Base-by-base conservation (phyloP, 1,284 basidiomycete genomes). In the Ceratobasidium sp. region DNA sequence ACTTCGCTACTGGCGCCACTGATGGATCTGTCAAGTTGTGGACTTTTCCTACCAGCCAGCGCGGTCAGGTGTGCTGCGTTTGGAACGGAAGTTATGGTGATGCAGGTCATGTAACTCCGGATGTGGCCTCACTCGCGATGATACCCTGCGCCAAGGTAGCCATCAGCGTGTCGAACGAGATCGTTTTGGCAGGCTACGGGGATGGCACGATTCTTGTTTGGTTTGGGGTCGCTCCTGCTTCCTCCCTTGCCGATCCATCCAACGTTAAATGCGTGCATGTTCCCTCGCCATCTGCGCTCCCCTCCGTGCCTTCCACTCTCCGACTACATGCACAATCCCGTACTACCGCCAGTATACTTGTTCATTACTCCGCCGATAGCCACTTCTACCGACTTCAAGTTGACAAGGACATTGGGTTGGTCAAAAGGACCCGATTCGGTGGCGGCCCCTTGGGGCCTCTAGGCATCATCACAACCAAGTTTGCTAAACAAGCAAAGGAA, bases 21-120 rank as follows among this genome's bases (percentile, higher is more conserved):
- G 92, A 93, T 77, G 92, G 91, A 0, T 82, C 82, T 27, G 85
- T 92, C 76, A 93, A 92, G 79, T 76, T 94, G 0, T 94, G 92
- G 92, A 86, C 90, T 13, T 29, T 69, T 1, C 65, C 65, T 24
- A 46, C 37, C 3, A 69, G n/a, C 53, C 65, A 69, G 37, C 65
- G 65, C 29, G 65, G 41, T 14, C 65, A 69, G 43, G 29, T 69
- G 79, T 77, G 27, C 89, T 88, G 76, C 62, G 51, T 90, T 31
- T 93, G 91, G 91, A 86, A 87, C 0, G 89, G 87, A n/a, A 81
- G 83, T 46, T 80, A 79, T 37, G 14, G n/a, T 8, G 53, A 69
- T 19, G 51, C 31, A 1, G 41, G 27, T 7, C 48, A 46, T 31
- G 19, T 56, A 37, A 51, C 14, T 31, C 56, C 65, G 48, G 82